phyloP scores from a whole-genome alignment of 176 grass and related monocot genomes.

The Leersia perrieri region DNA sequence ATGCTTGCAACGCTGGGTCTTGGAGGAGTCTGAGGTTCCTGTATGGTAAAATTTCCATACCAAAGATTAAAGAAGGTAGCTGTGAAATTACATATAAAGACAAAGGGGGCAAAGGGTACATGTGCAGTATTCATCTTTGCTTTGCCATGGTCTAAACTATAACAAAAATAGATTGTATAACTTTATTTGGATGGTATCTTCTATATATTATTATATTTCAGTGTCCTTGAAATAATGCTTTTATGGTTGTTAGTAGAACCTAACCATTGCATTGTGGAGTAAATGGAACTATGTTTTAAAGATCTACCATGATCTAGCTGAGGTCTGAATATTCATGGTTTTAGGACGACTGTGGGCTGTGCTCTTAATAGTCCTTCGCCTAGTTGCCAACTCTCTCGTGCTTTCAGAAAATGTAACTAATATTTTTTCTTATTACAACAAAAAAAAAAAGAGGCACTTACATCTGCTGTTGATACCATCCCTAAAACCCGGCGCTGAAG shows the following conservation, averaged over 20 bases:
- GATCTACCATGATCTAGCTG: background rate
- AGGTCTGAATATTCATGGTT: background rate
- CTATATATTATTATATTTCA: background rate
- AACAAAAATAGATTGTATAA: background rate
- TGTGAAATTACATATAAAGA: constrained; percentile 10
- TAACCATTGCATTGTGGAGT: background rate
- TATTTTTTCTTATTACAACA: constrained; percentile 3
- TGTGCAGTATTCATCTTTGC: background rate
- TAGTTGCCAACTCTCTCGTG: constrained; percentile 28
- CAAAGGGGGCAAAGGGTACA: background rate
- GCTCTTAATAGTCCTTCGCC: background rate
- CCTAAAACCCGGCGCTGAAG: constrained; percentile 70
- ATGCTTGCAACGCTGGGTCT: constrained; percentile 47
- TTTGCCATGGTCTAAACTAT: background rate
- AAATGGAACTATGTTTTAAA: background rate
- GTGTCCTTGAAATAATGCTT: background rate
- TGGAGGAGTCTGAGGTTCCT: constrained; percentile 50
- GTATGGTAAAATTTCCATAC: constrained; percentile 26
- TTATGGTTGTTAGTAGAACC: background rate
- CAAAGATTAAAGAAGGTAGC: background rate
- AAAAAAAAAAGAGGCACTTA: constrained; percentile 37
- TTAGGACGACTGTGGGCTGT: background rate
- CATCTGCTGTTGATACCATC: constrained; percentile 66
- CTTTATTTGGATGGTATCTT: constrained; percentile 3
- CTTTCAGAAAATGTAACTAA: background rate